A percentile compares a stretch with the other conserved stretches of the same genome.
Evolutionary conservation across 768 basidiomycete species (phyloP).

Genomic region (Mycena latifolia): DNA sequence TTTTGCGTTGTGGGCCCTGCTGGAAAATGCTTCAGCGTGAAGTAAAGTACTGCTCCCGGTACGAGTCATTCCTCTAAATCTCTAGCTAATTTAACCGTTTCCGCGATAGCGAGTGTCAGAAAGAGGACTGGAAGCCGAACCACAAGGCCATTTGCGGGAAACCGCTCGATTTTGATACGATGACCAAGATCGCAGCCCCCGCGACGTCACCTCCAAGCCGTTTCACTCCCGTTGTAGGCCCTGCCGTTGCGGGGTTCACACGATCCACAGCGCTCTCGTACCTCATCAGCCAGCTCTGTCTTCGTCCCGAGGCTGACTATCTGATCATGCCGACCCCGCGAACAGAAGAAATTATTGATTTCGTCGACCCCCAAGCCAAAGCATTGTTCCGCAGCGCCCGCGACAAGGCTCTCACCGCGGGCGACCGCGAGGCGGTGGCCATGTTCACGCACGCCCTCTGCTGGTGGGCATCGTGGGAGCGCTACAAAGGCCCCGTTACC

Average conservation of each 20-base stretch:
- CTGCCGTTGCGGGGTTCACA: not conserved
- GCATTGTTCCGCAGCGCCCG: slow-evolving; percentile 1
- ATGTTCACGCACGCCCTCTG: slow-evolving; percentile 16
- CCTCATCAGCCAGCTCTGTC: not conserved
- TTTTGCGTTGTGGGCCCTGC: slow-evolving; percentile 11
- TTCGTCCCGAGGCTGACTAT: not conserved
- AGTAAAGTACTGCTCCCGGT: slow-evolving; percentile 11
- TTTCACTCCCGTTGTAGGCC: slow-evolving; percentile 5
- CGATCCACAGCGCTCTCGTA: not conserved
- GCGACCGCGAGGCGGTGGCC: slow-evolving; percentile 5
- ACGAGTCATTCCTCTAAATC: not conserved
- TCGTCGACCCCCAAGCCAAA: slow-evolving; percentile 2
- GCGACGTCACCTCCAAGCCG: not conserved
- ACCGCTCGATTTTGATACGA: slow-evolving; percentile 9
- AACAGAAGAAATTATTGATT: not conserved
- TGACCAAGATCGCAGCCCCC: not conserved
- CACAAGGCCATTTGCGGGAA: slow-evolving; percentile 25
- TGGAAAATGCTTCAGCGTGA: slow-evolving; percentile 14
- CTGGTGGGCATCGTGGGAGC: slow-evolving; percentile 7
- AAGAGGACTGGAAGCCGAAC: slow-evolving; percentile 13
- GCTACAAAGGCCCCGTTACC: not conserved
- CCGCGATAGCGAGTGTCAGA: slow-evolving; percentile 8
- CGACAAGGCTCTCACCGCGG: slow-evolving; percentile 14
- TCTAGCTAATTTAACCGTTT: not conserved
- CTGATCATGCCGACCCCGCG: slow-evolving; percentile 6